Percentiles rank a stretch among this genome's conserved stretches.
Conservation (phyloP, 2,329 filamentous ascomycete genomes). For the Hymenoscyphus albidus region DNA sequence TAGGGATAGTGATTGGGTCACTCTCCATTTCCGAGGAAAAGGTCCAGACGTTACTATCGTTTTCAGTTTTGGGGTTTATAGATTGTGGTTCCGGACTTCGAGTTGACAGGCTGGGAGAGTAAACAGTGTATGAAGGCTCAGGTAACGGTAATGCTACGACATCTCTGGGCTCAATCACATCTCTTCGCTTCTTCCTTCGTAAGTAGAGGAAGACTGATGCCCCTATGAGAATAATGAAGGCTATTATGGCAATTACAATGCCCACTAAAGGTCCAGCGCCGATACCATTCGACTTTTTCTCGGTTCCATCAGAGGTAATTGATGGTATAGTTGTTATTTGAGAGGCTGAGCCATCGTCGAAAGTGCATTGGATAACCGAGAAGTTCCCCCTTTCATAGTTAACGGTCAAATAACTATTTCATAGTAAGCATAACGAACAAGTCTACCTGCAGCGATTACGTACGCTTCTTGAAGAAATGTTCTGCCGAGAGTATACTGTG, state of each 20-base stretch:
- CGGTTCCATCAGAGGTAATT: background rate
- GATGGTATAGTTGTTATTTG: conserved; percentile 5
- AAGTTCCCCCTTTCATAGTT: conserved; percentile 13
- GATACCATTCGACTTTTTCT: background rate
- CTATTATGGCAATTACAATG: background rate
- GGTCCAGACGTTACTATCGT: background rate
- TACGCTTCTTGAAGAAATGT: conserved; percentile 39
- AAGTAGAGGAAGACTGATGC: background rate
- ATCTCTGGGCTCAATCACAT: background rate
- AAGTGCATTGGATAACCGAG: conserved; percentile 10
- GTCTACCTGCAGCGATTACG: background rate
- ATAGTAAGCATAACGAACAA: background rate
- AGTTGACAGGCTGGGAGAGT: background rate
- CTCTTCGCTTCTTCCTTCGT: background rate
- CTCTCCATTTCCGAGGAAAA: background rate
- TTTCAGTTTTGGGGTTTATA: background rate
- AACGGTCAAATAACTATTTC: conserved; percentile 11
- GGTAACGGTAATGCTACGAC: background rate
- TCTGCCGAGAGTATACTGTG: conserved; percentile 39
- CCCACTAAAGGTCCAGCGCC: background rate
- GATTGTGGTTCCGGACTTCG: background rate
- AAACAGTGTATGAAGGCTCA: background rate
- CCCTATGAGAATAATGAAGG: background rate
- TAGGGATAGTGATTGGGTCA: background rate
- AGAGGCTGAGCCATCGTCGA: background rate